Base-by-base conservation (phyloP, 148 eudicot genomes). In the Rhododendron ferrugineum region DNA sequence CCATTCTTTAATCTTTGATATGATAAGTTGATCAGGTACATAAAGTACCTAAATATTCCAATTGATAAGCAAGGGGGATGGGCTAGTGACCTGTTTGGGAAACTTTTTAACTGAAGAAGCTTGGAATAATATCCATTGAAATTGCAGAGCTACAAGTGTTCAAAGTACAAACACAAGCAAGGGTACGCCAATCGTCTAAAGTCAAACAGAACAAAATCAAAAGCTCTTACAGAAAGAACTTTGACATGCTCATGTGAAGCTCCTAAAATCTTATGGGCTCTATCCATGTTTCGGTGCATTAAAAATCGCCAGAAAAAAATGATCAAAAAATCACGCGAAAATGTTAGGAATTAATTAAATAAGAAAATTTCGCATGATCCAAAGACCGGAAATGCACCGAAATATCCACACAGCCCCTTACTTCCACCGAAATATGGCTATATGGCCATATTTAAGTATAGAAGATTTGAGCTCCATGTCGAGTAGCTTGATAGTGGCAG, bases 31-130 rank as follows among this genome's bases (percentile, higher is more conserved):
- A 40, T 40, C 8, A n/a, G 26, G 30, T 23, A 23, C 26, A 62
- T 62, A 54, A 62, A 62, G 62, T 23, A 15, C 4, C 68, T 62
- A 7, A 23, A 62, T 62, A 62, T 23, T 62, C 68, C 26, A 62
- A 30, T 32, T 60, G 74, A 82, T 37, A 60, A 23, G 4, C 30
- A 8, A 78, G 30, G 20, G 80, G 47, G 1, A 60, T 22, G 84
- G 34, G 50, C n/a, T 49, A 40, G 50, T 30, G 73, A 7, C 74
- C n/a, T 62, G 84, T 62, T 81, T 30, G 83, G 72, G 14, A 23
- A 40, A n/a, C 84, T 82, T 82, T 82, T 60, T 60, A 82, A 82
- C 23, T 42, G 11, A 62, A 82, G 75, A 82, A 82, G 84, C 32
- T 82, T 62, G 74, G 84, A 82, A 82, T 62, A 62, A 82, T 40